Evolutionary conservation across 805 yeast species (phyloP), one percentile per base, ranked within the genome.

Genomic region (Maudiozyma saulgeensis): DNA sequence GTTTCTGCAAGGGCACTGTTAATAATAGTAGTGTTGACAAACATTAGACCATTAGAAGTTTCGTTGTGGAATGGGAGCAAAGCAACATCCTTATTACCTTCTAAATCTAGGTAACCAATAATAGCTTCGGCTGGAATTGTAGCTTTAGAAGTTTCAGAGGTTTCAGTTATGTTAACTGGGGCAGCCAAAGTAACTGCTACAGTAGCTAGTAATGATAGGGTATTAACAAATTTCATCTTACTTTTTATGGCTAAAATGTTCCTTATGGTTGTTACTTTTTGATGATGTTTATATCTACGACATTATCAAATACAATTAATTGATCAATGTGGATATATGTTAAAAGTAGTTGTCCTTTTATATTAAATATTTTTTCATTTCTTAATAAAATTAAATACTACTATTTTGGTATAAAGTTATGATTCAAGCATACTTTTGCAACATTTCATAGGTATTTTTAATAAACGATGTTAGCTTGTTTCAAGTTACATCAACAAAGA

Each of bases 1-100:
- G 44, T 53, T 50, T 51, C 53, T 39, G 48, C 32, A 12, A 28
- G 4, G 41, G 68, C 67, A 43, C 49, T 53, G 12, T 54, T 54
- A n/a, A 55, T 53, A 44, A 66, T 58, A 7, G 68, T 66, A 9
- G 68, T 53, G 53, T 66, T 66, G 32, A 64, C 56, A 43, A 66
- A 59, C 40, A 66, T 44, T 11, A 64, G 25, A 44, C 68, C 68
- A 43, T 53, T 57, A 31, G 50, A 53, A 15, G 68, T 64, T 12
- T 54, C 55, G 43, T 64, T 63, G n/a, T 56, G 39, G 25, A 61
- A 56, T 43, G 68, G 68, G 35, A 60, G 44, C 23, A 62, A 49
- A 9, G 62, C 60, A 45, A 65, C 45, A 44, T 66, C 68, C 1
- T 53, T 51, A 26, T 53, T 56, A 39, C 57, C 59, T 25, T 60